These are phyloP conservation scores for Penicillium italicum DNA, from an alignment of 2,329 filamentous ascomycete genomes.

Conservation along the genomic window DNA sequence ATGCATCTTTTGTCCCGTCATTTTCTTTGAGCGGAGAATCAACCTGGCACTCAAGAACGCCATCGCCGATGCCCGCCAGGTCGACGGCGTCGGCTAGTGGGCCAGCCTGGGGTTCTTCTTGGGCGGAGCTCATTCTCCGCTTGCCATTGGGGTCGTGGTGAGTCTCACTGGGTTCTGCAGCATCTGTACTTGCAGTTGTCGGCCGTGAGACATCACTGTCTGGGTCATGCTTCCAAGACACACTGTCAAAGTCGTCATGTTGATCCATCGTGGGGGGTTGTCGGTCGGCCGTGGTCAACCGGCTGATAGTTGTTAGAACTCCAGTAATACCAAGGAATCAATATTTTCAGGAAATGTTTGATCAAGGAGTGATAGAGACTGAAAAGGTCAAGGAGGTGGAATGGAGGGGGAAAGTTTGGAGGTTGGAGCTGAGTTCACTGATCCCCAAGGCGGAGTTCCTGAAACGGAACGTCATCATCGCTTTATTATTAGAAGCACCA, in stretches of 20 bases:
- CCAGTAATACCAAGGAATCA: background rate
- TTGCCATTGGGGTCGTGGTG: constrained; percentile 47
- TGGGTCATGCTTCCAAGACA: constrained; percentile 69
- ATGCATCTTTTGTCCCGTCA: constrained; percentile 92
- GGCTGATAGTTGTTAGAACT: constrained; percentile 11
- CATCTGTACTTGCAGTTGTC: constrained; percentile 42
- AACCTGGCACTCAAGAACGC: constrained; percentile 79
- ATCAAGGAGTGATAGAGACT: background rate
- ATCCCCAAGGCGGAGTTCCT: constrained; percentile 27
- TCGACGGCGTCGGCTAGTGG: constrained; percentile 54
- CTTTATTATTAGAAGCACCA: background rate
- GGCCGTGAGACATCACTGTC: constrained; percentile 47
- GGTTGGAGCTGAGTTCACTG: constrained; percentile 20
- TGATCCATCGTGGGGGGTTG: constrained; percentile 41
- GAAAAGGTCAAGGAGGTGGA: constrained; percentile 4
- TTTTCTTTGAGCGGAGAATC: constrained; percentile 87
- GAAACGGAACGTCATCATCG: constrained; percentile 25
- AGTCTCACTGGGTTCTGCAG: constrained; percentile 33
- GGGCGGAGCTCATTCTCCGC: constrained; percentile 46
- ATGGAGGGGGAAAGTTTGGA: constrained; percentile 15
- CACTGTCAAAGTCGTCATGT: constrained; percentile 72
- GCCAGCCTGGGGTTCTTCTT: constrained; percentile 48
- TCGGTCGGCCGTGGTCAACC: constrained; percentile 18
- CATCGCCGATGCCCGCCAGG: constrained; percentile 63
- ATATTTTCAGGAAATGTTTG: background rate